These are phyloP conservation scores for Piper longum DNA, from an alignment of 164 flowering plant genomes.

Conservation along the genomic window DNA sequence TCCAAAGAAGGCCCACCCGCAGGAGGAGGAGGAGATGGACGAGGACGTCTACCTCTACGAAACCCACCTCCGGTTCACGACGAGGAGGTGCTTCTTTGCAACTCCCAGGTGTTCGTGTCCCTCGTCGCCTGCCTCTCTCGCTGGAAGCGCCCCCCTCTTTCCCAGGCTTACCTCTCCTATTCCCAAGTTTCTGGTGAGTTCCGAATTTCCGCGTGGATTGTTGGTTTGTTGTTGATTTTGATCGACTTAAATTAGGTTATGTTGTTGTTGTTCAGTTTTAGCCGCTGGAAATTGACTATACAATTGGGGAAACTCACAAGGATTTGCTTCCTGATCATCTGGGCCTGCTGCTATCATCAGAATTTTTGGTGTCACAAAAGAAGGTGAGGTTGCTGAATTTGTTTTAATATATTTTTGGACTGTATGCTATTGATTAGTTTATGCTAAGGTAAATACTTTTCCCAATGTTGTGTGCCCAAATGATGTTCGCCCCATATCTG, in stretches of 20 bases:
- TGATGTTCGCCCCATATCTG: no score
- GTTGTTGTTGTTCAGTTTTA: slow-evolving; percentile 7
- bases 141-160: slow-evolving; percentile 73
- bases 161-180: slow-evolving; percentile 29
- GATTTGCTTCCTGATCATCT: slow-evolving; percentile 45
- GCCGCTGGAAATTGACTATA: slow-evolving; percentile 92
- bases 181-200: slow-evolving; percentile 41
- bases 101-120: slow-evolving; percentile 35
- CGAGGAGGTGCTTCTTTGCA: slow-evolving; percentile 39
- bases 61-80: slow-evolving; percentile 56
- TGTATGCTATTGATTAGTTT: background rate
- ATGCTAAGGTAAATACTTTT: no score
- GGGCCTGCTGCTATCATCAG: slow-evolving; percentile 81
- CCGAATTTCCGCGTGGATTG: background rate
- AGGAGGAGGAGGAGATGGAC: slow-evolving; percentile 62
- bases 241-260: background rate
- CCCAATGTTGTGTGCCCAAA: no score
- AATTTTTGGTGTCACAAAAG: slow-evolving; percentile 88
- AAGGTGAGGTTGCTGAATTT: slow-evolving; percentile 34
- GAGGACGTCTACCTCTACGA: slow-evolving; percentile 85
- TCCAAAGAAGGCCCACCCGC: slow-evolving; percentile 12
- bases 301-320: slow-evolving; percentile 62
- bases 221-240: background rate
- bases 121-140: slow-evolving; percentile 42
- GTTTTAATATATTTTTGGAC: background rate